Evolutionary conservation across 768 basidiomycete genomes (phyloP), one percentile per base, ranked within the genome.

Genomic region (Mycena crocata): DNA sequence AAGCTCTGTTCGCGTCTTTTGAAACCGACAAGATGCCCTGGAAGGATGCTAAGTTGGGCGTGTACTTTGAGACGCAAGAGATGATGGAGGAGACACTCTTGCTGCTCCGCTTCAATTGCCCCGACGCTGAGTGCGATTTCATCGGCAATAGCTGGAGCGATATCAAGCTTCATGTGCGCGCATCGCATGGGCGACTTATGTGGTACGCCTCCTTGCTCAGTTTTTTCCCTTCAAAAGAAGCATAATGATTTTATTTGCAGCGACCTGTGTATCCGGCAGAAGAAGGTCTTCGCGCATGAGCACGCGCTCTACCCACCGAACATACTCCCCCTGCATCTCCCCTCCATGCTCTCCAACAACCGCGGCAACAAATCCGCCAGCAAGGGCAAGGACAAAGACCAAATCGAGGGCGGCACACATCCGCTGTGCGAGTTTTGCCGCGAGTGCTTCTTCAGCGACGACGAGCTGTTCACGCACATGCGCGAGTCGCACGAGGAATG

Each of bases 251-350:
- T 46, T 39, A 39, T 49, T 23, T 40, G 34, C 63, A 96, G 94
- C 72, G 94, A 95, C 70, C 76, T 99, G 2, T 99, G 98, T 75
- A 89, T 95, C 61, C 85, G 90, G 55, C 86, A 85, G 77, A 96
- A 98, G 81, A 98, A 98, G 72, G 92, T 99, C 40, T 99, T 99
- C 76, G 84, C 94, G 2, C 96, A 99, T 78, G 97, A 99, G 77
- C 97, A 98, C 74, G 87, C 90, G 1, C 76, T 98, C 30, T 99
- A 97, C 75, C 83, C 89, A 2, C 85, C 76, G 66, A 90, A 73
- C 80, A 58, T 83, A 8, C 77, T 97, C 5, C 82, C 87, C 9
- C 64, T 87, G 5, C 96, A 98, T 76, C 82, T 97, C 6, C 96
- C 96, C 0, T 93, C 93, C 0, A 84, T 90, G 74, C 81, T 67